These are phyloP conservation scores for Leishmania gerbilli DNA, from an alignment of 208 protist genomes.

Conservation along the genomic window DNA sequence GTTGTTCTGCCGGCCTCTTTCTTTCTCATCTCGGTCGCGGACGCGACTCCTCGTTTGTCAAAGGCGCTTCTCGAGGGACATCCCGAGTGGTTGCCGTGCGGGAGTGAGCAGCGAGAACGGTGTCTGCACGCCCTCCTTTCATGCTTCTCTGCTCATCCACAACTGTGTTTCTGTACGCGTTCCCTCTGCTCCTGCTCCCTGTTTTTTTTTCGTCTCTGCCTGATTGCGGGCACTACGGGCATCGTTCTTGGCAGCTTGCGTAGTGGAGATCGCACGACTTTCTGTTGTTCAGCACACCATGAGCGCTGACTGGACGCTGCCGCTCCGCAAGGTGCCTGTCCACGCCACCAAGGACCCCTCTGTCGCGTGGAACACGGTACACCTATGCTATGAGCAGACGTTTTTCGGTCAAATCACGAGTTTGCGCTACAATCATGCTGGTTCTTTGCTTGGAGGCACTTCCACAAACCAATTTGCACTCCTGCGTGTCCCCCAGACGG, in stretches of 20 bases:
- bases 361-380: conserved; percentile 74
- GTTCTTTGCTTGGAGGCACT: conserved; percentile 60
- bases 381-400: conserved; percentile 86
- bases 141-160: not conserved
- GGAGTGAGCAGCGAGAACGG: not conserved
- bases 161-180: not conserved
- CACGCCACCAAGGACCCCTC: conserved; percentile 52
- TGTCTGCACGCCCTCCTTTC: not conserved
- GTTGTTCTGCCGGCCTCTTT: not conserved
- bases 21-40: not conserved
- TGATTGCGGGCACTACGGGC: not conserved
- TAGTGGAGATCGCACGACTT: no score
- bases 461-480: conserved; percentile 83
- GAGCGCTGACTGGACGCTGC: conserved; percentile 64
- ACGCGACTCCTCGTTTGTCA: not conserved
- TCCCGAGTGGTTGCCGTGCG: not conserved
- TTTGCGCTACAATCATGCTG: conserved; percentile 63
- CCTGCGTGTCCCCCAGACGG: conserved; percentile 74
- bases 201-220: not conserved
- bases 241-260: not conserved
- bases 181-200: not conserved
- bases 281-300: conserved; percentile 13
- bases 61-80: not conserved
- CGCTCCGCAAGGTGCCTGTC: conserved; percentile 59
- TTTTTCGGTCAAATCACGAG: conserved; percentile 83